Evolutionary conservation across 345 rosid species (phyloP).

Genomic region (Eutrema japonicum): DNA sequence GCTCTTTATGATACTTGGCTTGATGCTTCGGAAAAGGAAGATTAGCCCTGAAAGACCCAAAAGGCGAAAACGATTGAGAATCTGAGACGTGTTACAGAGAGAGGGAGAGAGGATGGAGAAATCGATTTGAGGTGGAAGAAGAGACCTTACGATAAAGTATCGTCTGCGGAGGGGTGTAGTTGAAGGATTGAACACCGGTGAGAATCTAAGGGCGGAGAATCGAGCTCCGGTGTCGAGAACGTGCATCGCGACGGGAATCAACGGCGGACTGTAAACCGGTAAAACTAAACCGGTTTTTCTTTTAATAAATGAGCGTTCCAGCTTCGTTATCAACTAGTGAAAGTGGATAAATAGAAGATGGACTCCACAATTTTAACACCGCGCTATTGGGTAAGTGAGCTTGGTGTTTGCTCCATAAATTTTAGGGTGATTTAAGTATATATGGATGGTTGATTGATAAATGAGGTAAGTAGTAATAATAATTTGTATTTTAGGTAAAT

Average conservation of each 20-base stretch:
- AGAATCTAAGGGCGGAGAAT: conserved; percentile 50
- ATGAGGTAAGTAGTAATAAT: no score
- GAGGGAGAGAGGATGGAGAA: background rate
- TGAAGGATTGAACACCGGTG: conserved; percentile 32
- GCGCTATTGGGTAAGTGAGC: no score
- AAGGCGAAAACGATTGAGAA: background rate
- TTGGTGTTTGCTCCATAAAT: no score
- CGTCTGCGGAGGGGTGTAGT: conserved; percentile 37
- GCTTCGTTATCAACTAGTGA: conserved; percentile 13
- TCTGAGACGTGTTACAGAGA: background rate
- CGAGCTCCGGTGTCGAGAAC: conserved; percentile 49
- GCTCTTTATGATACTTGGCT: conserved; percentile 73
- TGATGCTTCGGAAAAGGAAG: conserved; percentile 66
- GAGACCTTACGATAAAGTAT: conserved; percentile 54
- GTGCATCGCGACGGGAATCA: conserved; percentile 45
- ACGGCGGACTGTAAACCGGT: conserved; percentile 35
- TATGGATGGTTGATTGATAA: no score
- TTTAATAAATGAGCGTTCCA: conserved; percentile 3
- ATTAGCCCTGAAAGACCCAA: conserved; percentile 49
- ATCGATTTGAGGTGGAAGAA: conserved; percentile 25
- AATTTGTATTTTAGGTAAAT: no score
- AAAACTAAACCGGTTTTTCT: conserved; percentile 9
- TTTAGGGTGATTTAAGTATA: no score
- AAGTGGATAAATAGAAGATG: background rate
- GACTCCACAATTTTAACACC: no score